Conservation (phyloP, 148 eudicot species). For the Nepenthes gracilis region DNA sequence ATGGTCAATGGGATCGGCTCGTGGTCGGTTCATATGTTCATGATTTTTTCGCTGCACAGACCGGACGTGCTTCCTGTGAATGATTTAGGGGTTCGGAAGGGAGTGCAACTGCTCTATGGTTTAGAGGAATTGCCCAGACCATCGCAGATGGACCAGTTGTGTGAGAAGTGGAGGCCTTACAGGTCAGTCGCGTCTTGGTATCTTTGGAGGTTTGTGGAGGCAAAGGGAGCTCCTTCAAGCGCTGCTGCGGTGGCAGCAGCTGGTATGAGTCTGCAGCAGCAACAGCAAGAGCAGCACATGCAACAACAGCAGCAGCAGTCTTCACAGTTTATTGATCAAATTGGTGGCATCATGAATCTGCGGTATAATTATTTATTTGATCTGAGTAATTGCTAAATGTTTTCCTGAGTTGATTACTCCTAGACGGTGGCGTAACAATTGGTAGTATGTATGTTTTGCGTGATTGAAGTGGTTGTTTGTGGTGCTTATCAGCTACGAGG, state of each 20-base stretch:
- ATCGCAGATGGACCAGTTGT: constrained; percentile 47
- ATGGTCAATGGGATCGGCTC: constrained; percentile 63
- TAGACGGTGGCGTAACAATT: no score
- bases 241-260: constrained; percentile 9
- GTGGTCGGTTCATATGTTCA: constrained; percentile 61
- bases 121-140: constrained; percentile 44
- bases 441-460: no score
- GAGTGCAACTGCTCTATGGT: constrained; percentile 35
- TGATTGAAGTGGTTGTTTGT: no score
- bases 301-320: constrained; percentile 9
- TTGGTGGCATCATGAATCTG: constrained; percentile 32
- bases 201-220: constrained; percentile 45
- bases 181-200: constrained; percentile 51
- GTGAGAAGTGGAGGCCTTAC: constrained; percentile 55
- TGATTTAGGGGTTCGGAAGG: constrained; percentile 45
- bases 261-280: constrained; percentile 14
- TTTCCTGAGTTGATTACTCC: no score
- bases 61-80: constrained; percentile 51
- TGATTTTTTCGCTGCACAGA: constrained; percentile 46
- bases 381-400: no score
- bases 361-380: constrained; percentile 22
- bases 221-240: constrained; percentile 19
- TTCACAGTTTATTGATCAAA: constrained; percentile 34
- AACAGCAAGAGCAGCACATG: constrained; percentile 9
- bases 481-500: no score